These are phyloP conservation scores for Trichaptum fuscoviolaceum DNA, from an alignment of 768 basidiomycete species.

Conservation along the genomic window DNA sequence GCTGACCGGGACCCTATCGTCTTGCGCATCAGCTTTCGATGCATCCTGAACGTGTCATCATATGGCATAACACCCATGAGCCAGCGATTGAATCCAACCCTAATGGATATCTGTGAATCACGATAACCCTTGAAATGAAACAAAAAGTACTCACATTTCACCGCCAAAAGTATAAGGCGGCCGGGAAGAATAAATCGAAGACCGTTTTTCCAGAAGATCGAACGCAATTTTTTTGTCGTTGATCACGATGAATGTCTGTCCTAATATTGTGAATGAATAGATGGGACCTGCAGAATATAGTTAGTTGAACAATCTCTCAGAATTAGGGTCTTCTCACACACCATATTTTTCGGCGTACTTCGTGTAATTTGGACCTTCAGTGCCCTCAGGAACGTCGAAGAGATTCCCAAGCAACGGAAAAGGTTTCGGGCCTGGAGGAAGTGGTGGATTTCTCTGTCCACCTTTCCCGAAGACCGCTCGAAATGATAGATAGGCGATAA, in stretches of 20 bases:
- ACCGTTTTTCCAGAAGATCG: slow-evolving; percentile 64
- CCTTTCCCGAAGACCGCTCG: neutral
- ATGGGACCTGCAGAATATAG: neutral
- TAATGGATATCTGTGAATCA: neutral
- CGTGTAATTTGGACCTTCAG: slow-evolving; percentile 58
- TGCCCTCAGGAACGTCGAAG: slow-evolving; percentile 33
- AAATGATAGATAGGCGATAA: neutral
- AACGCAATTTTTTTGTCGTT: slow-evolving; percentile 7
- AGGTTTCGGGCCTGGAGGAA: slow-evolving; percentile 24
- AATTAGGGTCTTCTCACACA: slow-evolving; percentile 24
- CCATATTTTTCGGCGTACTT: slow-evolving; percentile 62
- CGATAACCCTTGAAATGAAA: neutral
- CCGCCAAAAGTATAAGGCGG: slow-evolving; percentile 40
- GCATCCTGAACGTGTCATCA: neutral
- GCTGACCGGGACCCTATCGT: neutral
- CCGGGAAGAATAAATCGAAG: slow-evolving; percentile 60
- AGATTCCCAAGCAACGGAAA: slow-evolving; percentile 24
- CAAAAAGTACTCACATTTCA: neutral
- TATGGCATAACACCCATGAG: neutral
- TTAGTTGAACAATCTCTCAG: neutral
- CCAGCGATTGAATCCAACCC: neutral
- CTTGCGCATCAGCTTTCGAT: neutral
- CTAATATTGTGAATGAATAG: neutral
- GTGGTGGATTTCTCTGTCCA: slow-evolving; percentile 7
- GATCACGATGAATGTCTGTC: neutral